Evolutionary conservation across 768 basidiomycete genomes (phyloP), one percentile per base, ranked within the genome.

Genomic region (Rhizopogon vesiculosus): DNA sequence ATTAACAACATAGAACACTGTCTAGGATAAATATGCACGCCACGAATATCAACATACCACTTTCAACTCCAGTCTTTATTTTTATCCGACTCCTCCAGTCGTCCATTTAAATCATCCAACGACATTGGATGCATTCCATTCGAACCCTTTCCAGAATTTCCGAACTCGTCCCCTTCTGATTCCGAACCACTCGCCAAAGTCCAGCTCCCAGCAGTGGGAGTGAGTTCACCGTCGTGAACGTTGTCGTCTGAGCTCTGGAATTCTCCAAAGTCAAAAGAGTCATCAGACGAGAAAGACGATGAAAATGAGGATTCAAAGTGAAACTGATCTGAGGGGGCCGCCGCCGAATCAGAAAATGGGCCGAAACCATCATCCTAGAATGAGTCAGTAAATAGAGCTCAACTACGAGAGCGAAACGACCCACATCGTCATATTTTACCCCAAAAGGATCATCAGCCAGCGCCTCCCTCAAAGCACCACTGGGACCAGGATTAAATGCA

Each of bases 261-360:
- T 59, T 91, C 90, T 15, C 88, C 88, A 63, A 91, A 91, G 53
- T 86, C 83, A 60, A 90, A 91, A 8, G 87, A 80, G 4, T 79
- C 76, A 45, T 89, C 89, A 35, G 87, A 86, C 0, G 84, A 80
- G 56, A 83, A 80, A 3, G 80, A 77, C 1, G 81, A 78, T 4
- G 76, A 72, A 59, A 82, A 82, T 2, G 78, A 62, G 2, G 74
- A 66, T 3, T 74, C 56, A 53, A 77, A 75, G 5, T 66, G 81
- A 69, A 90, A 89, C 1, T 80, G 79, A 56, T 86, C 78, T 31
- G 75, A 71, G 41, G 72, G 70, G 0, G 75, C 63, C 1, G 78
- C 77, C 1, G 83, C 76, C 2, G 83, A 65, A 64, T 90, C 88
- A 1, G 89, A 84, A 72, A 93, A 92, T 6, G 91, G 89, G 2